Conservation (phyloP, 805 yeast species). For the Kluyveromyces lactis region DNA sequence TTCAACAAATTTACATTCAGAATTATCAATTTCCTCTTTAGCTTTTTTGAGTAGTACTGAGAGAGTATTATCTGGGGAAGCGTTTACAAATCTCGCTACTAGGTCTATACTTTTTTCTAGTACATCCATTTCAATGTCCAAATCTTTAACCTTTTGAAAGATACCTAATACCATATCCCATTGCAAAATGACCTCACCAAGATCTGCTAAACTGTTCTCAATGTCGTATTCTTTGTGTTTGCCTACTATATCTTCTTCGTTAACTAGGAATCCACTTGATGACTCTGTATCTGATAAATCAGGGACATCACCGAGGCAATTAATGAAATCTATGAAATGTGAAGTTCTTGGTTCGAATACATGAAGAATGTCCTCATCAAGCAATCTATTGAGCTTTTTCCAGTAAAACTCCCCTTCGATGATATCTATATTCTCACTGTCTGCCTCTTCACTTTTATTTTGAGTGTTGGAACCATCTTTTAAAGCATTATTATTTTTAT, state of each 20-base stretch:
- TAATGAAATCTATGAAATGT: not conserved
- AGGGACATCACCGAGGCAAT: not conserved
- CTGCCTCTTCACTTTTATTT: not conserved
- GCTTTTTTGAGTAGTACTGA: not conserved
- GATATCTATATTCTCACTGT: not conserved
- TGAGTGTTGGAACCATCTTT: not conserved
- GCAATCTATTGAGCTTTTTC: not conserved
- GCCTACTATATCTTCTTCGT: not conserved
- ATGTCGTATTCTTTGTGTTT: not conserved
- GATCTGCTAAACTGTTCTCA: not conserved
- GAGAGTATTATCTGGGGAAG: not conserved
- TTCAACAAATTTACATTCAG: not conserved
- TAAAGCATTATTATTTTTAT: not conserved
- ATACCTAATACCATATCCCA: not conserved
- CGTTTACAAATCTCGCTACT: not conserved
- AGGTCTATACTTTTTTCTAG: not conserved
- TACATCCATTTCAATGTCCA: no score
- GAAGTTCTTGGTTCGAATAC: not conserved
- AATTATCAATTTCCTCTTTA: not conserved
- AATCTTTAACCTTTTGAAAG: not conserved
- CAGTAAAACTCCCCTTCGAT: not conserved
- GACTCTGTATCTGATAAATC: not conserved
- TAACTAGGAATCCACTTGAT: not conserved
- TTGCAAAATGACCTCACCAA: not conserved
- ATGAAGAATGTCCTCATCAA: not conserved